Percentiles rank a stretch among this genome's conserved stretches.
phyloP scores from a whole-genome alignment of 2,329 filamentous ascomycete species.

The Diaporthe sp. region DNA sequence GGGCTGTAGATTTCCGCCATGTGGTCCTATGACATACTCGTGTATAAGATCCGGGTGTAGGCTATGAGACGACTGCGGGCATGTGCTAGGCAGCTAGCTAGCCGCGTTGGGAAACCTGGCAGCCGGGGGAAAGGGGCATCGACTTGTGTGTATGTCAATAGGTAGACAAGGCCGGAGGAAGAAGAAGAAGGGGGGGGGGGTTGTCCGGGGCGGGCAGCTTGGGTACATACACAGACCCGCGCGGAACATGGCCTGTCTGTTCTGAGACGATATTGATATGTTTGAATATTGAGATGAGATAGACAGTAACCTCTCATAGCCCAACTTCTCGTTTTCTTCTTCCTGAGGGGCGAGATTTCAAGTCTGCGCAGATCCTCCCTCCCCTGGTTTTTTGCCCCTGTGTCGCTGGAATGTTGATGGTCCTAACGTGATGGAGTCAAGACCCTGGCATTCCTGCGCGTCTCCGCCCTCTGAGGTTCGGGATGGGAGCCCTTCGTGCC shows the following conservation, averaged over 20 bases:
- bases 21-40: too few species aligned
- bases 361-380: background rate
- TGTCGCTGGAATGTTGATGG: slow-evolving; percentile 1
- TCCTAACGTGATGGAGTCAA: background rate
- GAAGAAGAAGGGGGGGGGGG: too few species aligned
- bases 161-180: too few species aligned
- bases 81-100: background rate
- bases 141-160: background rate
- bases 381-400: background rate
- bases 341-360: background rate
- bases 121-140: background rate
- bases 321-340: too few species aligned
- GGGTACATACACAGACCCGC: too few species aligned
- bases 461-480: background rate
- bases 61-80: too few species aligned
- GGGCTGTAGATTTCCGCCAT: background rate
- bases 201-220: background rate
- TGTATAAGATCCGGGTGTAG: too few species aligned
- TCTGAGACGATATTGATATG: too few species aligned
- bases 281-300: too few species aligned
- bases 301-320: too few species aligned
- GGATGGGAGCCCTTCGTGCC: background rate
- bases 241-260: too few species aligned
- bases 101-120: background rate
- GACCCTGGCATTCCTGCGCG: slow-evolving; percentile 21